Conservation (phyloP, 129 eudicot genomes). For the Tanacetum coccineum region DNA sequence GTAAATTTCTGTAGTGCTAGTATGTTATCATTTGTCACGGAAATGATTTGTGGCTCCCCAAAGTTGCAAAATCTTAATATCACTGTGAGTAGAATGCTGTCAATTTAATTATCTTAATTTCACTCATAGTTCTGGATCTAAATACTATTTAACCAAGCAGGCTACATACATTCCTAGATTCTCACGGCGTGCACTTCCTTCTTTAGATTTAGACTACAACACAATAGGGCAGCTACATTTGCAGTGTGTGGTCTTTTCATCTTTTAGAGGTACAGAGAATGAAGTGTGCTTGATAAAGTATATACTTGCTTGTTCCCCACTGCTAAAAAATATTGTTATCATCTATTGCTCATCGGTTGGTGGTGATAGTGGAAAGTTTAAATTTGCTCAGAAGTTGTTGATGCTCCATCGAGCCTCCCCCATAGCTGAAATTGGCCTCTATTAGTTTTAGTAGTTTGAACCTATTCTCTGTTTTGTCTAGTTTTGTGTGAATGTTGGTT, state of each 20-base stretch:
- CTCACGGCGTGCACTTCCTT: not conserved
- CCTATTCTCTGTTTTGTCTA: too few relatives aligned
- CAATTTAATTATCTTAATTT: not conserved
- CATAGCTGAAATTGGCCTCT: too few relatives aligned
- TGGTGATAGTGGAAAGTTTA: not conserved
- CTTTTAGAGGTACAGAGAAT: not conserved
- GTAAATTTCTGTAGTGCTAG: not conserved
- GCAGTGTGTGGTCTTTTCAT: not conserved
- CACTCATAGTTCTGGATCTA: not conserved
- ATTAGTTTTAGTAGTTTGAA: too few relatives aligned
- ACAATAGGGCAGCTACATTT: not conserved
- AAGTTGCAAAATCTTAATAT: constrained; percentile 16
- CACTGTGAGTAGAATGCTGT: not conserved
- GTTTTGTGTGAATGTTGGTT: too few relatives aligned
- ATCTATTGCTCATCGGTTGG: not conserved
- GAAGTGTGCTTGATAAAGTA: not conserved
- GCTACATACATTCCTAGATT: not conserved
- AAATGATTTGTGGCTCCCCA: constrained; percentile 7
- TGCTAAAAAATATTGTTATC: not conserved
- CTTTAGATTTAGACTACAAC: constrained; percentile 1
- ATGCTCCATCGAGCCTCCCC: too few relatives aligned
- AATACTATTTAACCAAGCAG: not conserved
- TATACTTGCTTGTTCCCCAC: constrained; percentile 7
- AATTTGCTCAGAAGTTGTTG: not conserved
- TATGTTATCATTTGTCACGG: not conserved